Evolutionary conservation across 2,329 filamentous ascomycete genomes (phyloP).

Genomic region (Aspergillus sp.): DNA sequence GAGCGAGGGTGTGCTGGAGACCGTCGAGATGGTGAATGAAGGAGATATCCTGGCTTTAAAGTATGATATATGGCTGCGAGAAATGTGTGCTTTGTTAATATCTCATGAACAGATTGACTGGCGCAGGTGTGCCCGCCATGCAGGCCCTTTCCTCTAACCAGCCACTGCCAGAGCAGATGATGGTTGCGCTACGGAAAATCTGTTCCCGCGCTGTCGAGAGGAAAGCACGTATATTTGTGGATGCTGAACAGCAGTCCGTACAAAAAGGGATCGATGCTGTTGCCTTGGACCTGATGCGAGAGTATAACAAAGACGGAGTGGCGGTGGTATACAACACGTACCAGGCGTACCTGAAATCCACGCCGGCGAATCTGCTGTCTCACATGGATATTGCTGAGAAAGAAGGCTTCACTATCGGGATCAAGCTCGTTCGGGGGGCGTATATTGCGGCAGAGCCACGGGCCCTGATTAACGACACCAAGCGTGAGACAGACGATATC

Average conservation of each 20-base stretch:
- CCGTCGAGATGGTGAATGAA: constrained; percentile 44
- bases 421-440: constrained; percentile 49
- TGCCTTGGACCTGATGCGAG: constrained; percentile 49
- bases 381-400: constrained; percentile 39
- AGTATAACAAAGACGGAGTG: constrained; percentile 37
- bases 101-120: constrained; percentile 37
- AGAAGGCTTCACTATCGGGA: constrained; percentile 44
- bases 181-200: constrained; percentile 38
- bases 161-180: constrained; percentile 29
- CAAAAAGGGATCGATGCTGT: constrained; percentile 47
- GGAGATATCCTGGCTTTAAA: constrained; percentile 48
- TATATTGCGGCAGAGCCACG: constrained; percentile 45
- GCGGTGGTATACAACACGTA: constrained; percentile 45
- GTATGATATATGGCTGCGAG: constrained; percentile 20
- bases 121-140: constrained; percentile 41
- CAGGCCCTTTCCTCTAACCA: constrained; percentile 37
- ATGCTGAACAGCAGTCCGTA: constrained; percentile 49
- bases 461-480: constrained; percentile 38
- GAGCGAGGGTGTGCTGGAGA: constrained; percentile 49
- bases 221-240: constrained; percentile 46
- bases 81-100: too few species aligned
- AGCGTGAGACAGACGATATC: constrained; percentile 38
- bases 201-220: constrained; percentile 34
- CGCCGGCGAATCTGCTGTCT: constrained; percentile 36
- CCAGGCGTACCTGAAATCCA: constrained; percentile 48